Percentiles rank a stretch among this genome's conserved stretches.
Evolutionary conservation across 345 rosid genomes (phyloP).

Genomic region (Gossypium longicalyx): DNA sequence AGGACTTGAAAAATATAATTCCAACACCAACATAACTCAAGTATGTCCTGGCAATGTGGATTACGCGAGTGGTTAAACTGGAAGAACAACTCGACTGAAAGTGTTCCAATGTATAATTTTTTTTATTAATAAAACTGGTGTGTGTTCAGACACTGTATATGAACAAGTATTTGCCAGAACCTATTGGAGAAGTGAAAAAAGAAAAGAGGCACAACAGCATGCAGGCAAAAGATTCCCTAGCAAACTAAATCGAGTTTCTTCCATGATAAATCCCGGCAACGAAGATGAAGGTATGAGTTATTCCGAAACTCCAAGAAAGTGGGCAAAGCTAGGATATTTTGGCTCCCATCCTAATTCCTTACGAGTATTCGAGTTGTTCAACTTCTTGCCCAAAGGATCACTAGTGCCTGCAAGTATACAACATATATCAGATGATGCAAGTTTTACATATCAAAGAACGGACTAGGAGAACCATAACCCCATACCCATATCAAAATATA

Average conservation of each 20-base stretch:
- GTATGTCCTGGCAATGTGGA: no score
- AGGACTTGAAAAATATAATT: no score
- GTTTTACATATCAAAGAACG: background rate
- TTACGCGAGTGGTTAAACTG: background rate
- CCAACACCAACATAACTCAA: background rate
- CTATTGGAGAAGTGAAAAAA: background rate
- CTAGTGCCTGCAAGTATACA: conserved; percentile 54
- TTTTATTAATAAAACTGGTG: background rate
- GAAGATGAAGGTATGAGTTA: conserved; percentile 17
- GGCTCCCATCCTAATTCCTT: conserved; percentile 88
- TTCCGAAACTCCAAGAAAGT: conserved; percentile 54
- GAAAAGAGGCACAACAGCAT: background rate
- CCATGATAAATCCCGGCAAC: background rate
- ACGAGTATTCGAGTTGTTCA: conserved; percentile 75
- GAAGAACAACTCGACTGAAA: background rate
- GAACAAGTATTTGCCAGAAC: background rate
- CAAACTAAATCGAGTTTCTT: background rate
- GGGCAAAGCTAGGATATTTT: conserved; percentile 72
- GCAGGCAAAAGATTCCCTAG: background rate
- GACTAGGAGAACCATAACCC: background rate
- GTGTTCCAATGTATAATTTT: background rate
- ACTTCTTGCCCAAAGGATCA: conserved; percentile 80
- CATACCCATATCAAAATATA: background rate
- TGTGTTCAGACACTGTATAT: background rate
- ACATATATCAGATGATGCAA: background rate